Evolutionary conservation across 139 green algal genomes (phyloP).

Genomic region (Helicosporidium sp.): DNA sequence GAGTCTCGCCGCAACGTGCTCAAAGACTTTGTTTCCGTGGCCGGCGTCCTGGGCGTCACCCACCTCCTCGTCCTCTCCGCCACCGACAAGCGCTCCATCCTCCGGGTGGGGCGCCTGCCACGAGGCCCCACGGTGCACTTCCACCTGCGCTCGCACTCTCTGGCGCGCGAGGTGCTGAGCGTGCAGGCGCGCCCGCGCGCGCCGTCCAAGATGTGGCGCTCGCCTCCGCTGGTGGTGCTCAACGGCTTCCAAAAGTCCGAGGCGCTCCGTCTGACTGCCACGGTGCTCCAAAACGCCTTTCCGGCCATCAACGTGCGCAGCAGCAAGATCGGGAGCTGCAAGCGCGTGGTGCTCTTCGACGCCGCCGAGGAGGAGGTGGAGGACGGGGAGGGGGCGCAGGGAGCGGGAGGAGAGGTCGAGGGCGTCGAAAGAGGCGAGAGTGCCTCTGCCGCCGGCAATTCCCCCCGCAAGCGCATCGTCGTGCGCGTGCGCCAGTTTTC

Average conservation of each 20-base stretch:
- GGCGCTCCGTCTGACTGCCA: slow-evolving; percentile 55
- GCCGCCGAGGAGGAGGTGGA: neutral
- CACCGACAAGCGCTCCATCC: slow-evolving; percentile 61
- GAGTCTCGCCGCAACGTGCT: slow-evolving; percentile 63
- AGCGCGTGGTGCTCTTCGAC: slow-evolving; percentile 21
- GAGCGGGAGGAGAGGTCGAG: no score
- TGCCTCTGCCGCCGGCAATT: neutral
- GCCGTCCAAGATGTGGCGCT: slow-evolving; percentile 39
- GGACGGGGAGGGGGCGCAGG: no score
- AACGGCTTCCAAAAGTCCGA: slow-evolving; percentile 57
- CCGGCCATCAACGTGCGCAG: slow-evolving; percentile 81
- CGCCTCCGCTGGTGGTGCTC: slow-evolving; percentile 71
- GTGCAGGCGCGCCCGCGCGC: slow-evolving; percentile 38
- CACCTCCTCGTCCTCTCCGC: slow-evolving; percentile 86
- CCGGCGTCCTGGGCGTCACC: slow-evolving; percentile 78
- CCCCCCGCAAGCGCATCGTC: slow-evolving; percentile 26
- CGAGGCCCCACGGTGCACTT: slow-evolving; percentile 82
- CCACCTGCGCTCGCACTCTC: slow-evolving; percentile 55
- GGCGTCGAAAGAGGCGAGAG: no score
- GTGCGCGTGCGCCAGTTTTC: slow-evolving; percentile 74
- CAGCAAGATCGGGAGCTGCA: slow-evolving; percentile 45
- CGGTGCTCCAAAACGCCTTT: slow-evolving; percentile 85
- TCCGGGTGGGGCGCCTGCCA: slow-evolving; percentile 67
- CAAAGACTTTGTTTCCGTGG: slow-evolving; percentile 90
- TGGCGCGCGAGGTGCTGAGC: slow-evolving; percentile 59